Evolutionary conservation across 108 stramenopile genomes (phyloP), one percentile per base, ranked within the genome.

Genomic region (Fistulifera pelliculosa): DNA sequence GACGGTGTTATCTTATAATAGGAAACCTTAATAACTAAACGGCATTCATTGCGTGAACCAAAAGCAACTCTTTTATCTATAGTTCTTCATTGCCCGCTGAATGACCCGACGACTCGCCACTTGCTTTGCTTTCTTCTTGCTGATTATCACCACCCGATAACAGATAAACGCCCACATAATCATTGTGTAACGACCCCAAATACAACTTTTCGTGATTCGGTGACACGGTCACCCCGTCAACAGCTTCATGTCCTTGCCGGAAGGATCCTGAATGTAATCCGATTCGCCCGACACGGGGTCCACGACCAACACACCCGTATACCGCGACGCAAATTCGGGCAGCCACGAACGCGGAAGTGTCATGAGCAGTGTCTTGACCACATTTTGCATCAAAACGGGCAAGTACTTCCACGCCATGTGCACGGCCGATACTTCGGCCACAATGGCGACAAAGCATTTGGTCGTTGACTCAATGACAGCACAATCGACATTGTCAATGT

Each of bases 221-320:
- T 87, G 0, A 79, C 75, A 11, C 85, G 79, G 31, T n/a, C n/a
- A n/a, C n/a, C n/a, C n/a, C 15, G 79, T 83, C 28, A 87, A 43
- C 19, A 56, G 49, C 0, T 49, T 18, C 25, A 80, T 41, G 53
- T 87, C 81, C 17, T 40, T 60, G 7, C 85, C 85, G 28, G 54
- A 58, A 14, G 81, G 81, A 66, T 87, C 85, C 44, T 80, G 81
- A 14, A 76, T 41, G 27, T 58, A 63, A 28, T 24, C 38, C 43
- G 28, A 23, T 26, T 49, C 62, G 27, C 31, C 5, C 13, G 51
- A 56, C 38, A 52, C 71, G 0, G 73, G 52, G 47, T 75, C 52
- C 22, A 87, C 62, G 41, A 74, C 74, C 10, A 68, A 63, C 18
- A 87, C 49, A 1, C 71, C 76, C 10, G 74, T 74, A 60, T 73